Percentiles rank a stretch among this genome's conserved stretches.
phyloP scores from a whole-genome alignment of 345 rosid genomes.

The Abelmoschus esculentus region DNA sequence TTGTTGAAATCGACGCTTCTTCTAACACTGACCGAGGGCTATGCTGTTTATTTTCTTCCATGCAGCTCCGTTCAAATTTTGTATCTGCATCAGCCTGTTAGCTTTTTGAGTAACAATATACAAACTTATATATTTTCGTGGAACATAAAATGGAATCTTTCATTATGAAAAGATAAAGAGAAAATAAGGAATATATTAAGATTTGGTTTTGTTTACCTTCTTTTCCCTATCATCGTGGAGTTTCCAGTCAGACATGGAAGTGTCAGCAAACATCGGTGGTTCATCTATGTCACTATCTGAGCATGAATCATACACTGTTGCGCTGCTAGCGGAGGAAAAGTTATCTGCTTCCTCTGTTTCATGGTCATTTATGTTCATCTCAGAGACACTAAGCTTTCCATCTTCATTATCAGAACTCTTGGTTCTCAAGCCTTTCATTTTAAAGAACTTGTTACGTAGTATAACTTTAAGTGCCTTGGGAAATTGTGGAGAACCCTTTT shows the following conservation, averaged over 20 bases:
- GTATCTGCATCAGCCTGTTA: conserved; percentile 29
- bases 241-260: neutral
- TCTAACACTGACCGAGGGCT: conserved; percentile 25
- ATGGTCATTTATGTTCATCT: conserved; percentile 6
- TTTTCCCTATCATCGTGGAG: conserved; percentile 13
- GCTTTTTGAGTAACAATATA: conserved; percentile 10
- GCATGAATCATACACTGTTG: conserved; percentile 29
- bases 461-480: conserved; percentile 26
- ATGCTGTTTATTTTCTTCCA: conserved; percentile 15
- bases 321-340: conserved; percentile 25
- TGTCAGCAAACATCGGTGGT: conserved; percentile 7
- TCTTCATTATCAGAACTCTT: conserved; percentile 12
- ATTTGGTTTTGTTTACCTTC: conserved; percentile 23
- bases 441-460: conserved; percentile 16
- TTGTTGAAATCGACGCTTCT: conserved; percentile 9
- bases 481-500: conserved; percentile 14
- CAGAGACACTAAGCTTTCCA: conserved; percentile 7
- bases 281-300: conserved; percentile 28
- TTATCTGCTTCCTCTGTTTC: conserved; percentile 20
- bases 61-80: conserved; percentile 8
- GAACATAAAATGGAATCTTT: no score
- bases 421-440: conserved; percentile 2
- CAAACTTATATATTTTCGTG: neutral
- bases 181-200: neutral
- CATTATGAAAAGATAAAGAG: no score